phyloP scores from a whole-genome alignment of 805 yeast species.

The Myxozyma neotropica region DNA sequence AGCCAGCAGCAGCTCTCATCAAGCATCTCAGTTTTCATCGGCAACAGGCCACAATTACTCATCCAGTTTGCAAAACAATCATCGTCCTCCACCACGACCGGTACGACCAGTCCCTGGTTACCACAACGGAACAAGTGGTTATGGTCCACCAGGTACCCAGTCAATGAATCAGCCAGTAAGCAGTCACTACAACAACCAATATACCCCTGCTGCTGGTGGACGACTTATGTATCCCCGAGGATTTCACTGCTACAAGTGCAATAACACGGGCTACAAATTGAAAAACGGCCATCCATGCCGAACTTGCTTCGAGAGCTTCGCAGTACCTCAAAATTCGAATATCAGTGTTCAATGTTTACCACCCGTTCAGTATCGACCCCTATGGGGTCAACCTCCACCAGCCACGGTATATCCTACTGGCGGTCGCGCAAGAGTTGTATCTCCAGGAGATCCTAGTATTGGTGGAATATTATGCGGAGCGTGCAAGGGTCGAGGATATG shows the following conservation, averaged over 20 bases:
- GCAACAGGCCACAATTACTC: no score
- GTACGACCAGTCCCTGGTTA: neutral
- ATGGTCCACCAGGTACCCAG: neutral
- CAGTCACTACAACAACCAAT: neutral
- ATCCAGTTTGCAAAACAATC: no score
- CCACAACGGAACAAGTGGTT: constrained; percentile 8
- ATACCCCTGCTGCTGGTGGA: constrained; percentile 23
- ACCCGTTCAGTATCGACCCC: constrained; percentile 33
- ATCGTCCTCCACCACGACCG: neutral
- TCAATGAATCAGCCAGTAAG: neutral
- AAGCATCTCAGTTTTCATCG: no score
- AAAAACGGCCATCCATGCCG: constrained; percentile 69
- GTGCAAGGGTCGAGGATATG: constrained; percentile 67
- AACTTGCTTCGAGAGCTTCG: constrained; percentile 69
- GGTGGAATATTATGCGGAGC: constrained; percentile 77
- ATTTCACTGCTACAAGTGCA: constrained; percentile 66
- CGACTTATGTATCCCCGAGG: constrained; percentile 64
- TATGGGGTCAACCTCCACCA: constrained; percentile 35
- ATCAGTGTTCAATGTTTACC: constrained; percentile 34
- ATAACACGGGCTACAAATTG: constrained; percentile 66
- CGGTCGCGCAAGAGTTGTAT: constrained; percentile 48
- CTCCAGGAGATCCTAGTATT: constrained; percentile 75
- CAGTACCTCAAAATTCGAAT: constrained; percentile 44
- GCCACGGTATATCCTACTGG: constrained; percentile 34
- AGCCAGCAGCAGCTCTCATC: neutral